Conservation (phyloP, 2,329 filamentous ascomycete species). For the Alternaria alternata region DNA sequence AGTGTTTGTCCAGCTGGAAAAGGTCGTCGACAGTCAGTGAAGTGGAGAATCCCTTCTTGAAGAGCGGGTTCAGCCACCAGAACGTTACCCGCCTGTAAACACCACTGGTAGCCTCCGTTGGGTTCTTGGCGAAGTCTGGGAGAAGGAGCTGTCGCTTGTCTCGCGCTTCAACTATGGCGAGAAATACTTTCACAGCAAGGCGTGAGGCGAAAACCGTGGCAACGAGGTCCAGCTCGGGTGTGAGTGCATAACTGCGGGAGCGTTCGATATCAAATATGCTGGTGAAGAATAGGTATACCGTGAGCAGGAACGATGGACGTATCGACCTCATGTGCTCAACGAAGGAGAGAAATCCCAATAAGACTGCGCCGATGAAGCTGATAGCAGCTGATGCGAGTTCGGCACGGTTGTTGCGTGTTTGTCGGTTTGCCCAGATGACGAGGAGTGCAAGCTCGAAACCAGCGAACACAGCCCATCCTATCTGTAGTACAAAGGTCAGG, state of each 20-base stretch:
- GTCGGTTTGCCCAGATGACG: slow-evolving; percentile 35
- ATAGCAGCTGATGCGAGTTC: slow-evolving; percentile 40
- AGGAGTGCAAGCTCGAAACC: slow-evolving; percentile 41
- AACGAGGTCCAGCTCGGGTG: slow-evolving; percentile 47
- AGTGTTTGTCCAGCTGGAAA: slow-evolving; percentile 55
- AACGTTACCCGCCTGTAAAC: slow-evolving; percentile 61
- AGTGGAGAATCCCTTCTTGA: slow-evolving; percentile 59
- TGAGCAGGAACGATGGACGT: slow-evolving; percentile 58
- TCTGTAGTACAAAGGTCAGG: slow-evolving; percentile 20
- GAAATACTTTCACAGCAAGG: slow-evolving; percentile 54
- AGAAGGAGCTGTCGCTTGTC: slow-evolving; percentile 56
- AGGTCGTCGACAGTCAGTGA: slow-evolving; percentile 56
- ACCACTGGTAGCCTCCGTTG: slow-evolving; percentile 62
- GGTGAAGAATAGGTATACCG: slow-evolving; percentile 57
- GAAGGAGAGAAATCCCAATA: slow-evolving; percentile 54
- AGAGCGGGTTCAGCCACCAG: slow-evolving; percentile 63
- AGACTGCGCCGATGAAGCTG: slow-evolving; percentile 34
- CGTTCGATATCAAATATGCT: slow-evolving; percentile 57
- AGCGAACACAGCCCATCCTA: slow-evolving; percentile 34
- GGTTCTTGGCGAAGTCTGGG: slow-evolving; percentile 50
- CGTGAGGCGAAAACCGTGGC: slow-evolving; percentile 55
- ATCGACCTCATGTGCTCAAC: slow-evolving; percentile 58
- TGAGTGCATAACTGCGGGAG: slow-evolving; percentile 52
- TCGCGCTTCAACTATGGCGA: slow-evolving; percentile 56
- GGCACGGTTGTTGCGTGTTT: slow-evolving; percentile 21